A percentile compares a stretch with the other conserved stretches of the same genome.
Conservation (phyloP, 352 stramenopile genomes). For the Globisporangium echinulatum region DNA sequence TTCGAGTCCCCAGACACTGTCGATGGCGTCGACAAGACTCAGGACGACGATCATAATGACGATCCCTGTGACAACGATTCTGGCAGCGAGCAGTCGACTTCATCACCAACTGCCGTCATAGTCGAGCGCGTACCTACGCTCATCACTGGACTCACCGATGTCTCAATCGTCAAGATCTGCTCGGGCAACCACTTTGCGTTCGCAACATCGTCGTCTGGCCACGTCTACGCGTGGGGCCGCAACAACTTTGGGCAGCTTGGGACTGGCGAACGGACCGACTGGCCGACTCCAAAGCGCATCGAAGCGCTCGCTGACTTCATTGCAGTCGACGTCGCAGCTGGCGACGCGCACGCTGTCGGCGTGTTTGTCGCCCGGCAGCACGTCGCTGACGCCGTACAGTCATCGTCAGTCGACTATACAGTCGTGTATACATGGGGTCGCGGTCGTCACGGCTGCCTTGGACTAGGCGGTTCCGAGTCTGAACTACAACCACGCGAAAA, state of each 20-base stretch:
- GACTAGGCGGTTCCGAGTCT: slow-evolving; percentile 33
- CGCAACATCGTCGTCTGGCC: slow-evolving; percentile 27
- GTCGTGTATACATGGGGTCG: slow-evolving; percentile 50
- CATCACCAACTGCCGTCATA: slow-evolving; percentile 9
- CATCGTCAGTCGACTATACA: slow-evolving; percentile 17
- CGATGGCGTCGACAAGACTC: not conserved
- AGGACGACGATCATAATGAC: too few species aligned
- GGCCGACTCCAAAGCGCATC: slow-evolving; percentile 21
- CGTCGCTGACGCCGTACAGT: not conserved
- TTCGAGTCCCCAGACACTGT: slow-evolving; percentile 9
- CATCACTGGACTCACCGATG: slow-evolving; percentile 14
- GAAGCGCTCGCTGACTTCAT: slow-evolving; percentile 19
- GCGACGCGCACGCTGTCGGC: slow-evolving; percentile 41
- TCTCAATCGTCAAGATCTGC: slow-evolving; percentile 33
- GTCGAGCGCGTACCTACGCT: slow-evolving; percentile 17
- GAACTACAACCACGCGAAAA: slow-evolving; percentile 32
- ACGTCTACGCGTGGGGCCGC: slow-evolving; percentile 55
- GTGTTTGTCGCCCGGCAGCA: slow-evolving; percentile 22
- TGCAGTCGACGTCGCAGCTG: slow-evolving; percentile 38
- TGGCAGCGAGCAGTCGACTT: not conserved
- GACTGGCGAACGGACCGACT: slow-evolving; percentile 13
- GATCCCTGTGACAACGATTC: not conserved
- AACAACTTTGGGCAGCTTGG: slow-evolving; percentile 58
- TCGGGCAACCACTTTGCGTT: slow-evolving; percentile 64
- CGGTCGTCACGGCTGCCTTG: slow-evolving; percentile 37